Evolutionary conservation across 352 stramenopile species (phyloP).

Genomic region (Aphanomyces astaci): DNA sequence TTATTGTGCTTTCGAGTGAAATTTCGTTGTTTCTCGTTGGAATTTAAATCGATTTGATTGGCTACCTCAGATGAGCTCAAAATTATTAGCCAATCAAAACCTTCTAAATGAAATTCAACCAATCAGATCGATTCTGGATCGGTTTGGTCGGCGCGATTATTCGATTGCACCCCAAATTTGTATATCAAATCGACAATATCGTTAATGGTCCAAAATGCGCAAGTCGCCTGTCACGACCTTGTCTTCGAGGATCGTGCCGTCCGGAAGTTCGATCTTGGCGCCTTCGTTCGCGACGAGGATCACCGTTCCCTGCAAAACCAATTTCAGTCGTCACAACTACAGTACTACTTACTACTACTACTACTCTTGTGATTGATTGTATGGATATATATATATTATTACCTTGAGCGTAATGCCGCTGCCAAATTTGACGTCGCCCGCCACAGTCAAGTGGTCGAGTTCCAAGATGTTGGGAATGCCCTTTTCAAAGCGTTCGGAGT

Average conservation of each 20-base stretch:
- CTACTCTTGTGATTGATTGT: too few species aligned
- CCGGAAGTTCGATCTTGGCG: slow-evolving; percentile 88
- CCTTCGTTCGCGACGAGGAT: slow-evolving; percentile 93
- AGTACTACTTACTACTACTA: too few species aligned
- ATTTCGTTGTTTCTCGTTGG: too few species aligned
- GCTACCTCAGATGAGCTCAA: too few species aligned
- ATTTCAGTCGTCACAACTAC: too few species aligned
- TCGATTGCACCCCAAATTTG: neutral
- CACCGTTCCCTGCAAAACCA: slow-evolving; percentile 77
- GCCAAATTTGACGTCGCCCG: slow-evolving; percentile 89
- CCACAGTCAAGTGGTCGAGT: slow-evolving; percentile 89
- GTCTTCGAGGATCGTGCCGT: slow-evolving; percentile 89
- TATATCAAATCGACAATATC: neutral
- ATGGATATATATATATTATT: slow-evolving; percentile 16
- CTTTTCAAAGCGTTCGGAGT: slow-evolving; percentile 73
- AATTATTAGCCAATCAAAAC: too few species aligned
- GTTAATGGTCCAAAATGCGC: slow-evolving; percentile 90
- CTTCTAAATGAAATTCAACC: too few species aligned
- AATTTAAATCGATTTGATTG: too few species aligned
- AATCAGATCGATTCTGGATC: too few species aligned
- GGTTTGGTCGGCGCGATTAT: too few species aligned
- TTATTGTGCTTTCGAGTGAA: too few species aligned
- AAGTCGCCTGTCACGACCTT: slow-evolving; percentile 93
- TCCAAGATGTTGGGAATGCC: slow-evolving; percentile 91
- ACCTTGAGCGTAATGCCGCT: slow-evolving; percentile 88